Percentiles rank a stretch among this genome's conserved stretches.
Evolutionary conservation across 2,329 filamentous ascomycete species (phyloP).

Genomic region (Claviceps pusilla): DNA sequence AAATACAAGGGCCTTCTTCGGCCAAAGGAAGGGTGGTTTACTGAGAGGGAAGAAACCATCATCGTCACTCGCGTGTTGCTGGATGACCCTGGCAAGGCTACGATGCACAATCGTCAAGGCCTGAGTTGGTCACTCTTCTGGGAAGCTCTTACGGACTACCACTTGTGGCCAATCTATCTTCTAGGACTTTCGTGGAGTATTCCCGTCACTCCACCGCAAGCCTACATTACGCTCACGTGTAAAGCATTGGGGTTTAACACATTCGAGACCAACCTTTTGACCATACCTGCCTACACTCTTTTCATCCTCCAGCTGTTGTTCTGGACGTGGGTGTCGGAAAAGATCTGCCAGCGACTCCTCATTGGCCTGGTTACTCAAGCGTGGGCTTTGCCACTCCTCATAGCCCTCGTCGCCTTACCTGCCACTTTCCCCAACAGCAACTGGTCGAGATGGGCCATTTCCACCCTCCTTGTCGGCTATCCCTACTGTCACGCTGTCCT

Average conservation of each 20-base stretch:
- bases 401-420: conserved; percentile 26
- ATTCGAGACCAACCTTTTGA: conserved; percentile 35
- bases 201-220: conserved; percentile 28
- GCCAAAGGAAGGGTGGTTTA: conserved; percentile 37
- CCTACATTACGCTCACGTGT: conserved; percentile 38
- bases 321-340: conserved; percentile 30
- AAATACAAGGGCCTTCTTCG: conserved; percentile 6
- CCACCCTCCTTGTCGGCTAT: conserved; percentile 19
- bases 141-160: conserved; percentile 35
- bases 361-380: conserved; percentile 30
- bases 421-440: conserved; percentile 9
- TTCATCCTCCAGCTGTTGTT: conserved; percentile 25
- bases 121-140: conserved; percentile 33
- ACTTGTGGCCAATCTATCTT: conserved; percentile 39
- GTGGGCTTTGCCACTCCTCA: conserved; percentile 39
- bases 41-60: conserved; percentile 36
- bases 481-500: conserved; percentile 25
- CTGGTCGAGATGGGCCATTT: conserved; percentile 19
- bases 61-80: conserved; percentile 41
- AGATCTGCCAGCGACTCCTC: conserved; percentile 23
- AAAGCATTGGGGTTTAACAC: conserved; percentile 33
- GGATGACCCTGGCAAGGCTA: conserved; percentile 37
- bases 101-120: conserved; percentile 43
- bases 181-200: conserved; percentile 33
- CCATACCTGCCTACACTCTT: conserved; percentile 32